Evolutionary conservation across 2,329 filamentous ascomycete genomes (phyloP).

Genomic region (Zopfia rhizophila): DNA sequence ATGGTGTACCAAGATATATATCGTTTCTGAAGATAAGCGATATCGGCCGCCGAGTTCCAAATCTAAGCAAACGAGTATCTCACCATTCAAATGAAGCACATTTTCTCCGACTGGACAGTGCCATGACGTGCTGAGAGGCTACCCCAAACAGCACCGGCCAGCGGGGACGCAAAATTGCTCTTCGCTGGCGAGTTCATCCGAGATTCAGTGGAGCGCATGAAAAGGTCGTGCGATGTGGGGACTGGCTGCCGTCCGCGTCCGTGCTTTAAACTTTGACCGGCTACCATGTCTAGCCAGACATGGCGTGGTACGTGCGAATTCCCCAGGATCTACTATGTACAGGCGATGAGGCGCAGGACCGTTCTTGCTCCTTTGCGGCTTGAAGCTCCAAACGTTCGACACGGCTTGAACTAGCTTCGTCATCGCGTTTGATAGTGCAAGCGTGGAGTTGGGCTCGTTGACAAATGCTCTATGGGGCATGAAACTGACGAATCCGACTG

Average conservation of each 20-base stretch:
- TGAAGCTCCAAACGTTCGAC: slow-evolving; percentile 42
- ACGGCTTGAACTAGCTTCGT: slow-evolving; percentile 28
- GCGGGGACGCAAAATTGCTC: slow-evolving; percentile 25
- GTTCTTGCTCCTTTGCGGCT: slow-evolving; percentile 43
- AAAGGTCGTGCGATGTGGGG: slow-evolving; percentile 34
- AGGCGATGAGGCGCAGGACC: slow-evolving; percentile 22
- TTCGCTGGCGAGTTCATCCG: slow-evolving; percentile 41
- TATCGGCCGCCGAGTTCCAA: slow-evolving; percentile 14
- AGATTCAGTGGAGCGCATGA: slow-evolving; percentile 32
- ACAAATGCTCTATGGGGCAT: slow-evolving; percentile 15
- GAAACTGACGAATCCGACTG: slow-evolving; percentile 6
- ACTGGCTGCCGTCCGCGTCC: slow-evolving; percentile 30
- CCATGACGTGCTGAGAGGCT: slow-evolving; percentile 3
- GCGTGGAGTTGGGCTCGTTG: slow-evolving; percentile 14
- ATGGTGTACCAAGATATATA: slow-evolving; percentile 34
- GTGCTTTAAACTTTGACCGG: slow-evolving; percentile 42
- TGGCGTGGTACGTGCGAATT: slow-evolving; percentile 32
- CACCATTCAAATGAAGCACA: slow-evolving; percentile 6
- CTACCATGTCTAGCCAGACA: slow-evolving; percentile 36
- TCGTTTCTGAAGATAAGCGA: slow-evolving; percentile 7
- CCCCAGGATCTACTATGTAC: slow-evolving; percentile 46
- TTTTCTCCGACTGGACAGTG: slow-evolving; percentile 21
- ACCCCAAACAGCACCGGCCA: slow-evolving; percentile 4
- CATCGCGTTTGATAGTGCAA: slow-evolving; percentile 23
- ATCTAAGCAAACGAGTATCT: neutral